Percentiles rank a stretch among this genome's conserved stretches.
Conservation (phyloP, 768 basidiomycete species). For the Phanerodontia chrysosporium region DNA sequence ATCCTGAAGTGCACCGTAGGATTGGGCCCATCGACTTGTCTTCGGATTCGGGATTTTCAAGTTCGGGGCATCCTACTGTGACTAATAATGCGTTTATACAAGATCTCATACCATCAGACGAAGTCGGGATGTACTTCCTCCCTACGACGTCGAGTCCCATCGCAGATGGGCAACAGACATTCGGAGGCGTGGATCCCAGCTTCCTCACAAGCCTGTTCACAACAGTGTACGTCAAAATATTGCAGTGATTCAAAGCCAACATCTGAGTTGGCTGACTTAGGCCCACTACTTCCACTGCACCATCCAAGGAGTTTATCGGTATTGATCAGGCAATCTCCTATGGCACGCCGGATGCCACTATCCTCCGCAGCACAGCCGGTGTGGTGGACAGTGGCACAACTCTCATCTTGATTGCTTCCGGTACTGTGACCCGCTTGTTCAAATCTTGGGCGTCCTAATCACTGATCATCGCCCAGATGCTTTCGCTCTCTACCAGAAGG, state of each 20-base stretch:
- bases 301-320: slow-evolving; percentile 6
- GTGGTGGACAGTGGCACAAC: slow-evolving; percentile 31
- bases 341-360: slow-evolving; percentile 17
- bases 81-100: slow-evolving; percentile 46
- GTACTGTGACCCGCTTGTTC: slow-evolving; percentile 10
- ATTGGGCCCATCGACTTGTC: slow-evolving; percentile 60
- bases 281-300: slow-evolving; percentile 4
- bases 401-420: slow-evolving; percentile 23
- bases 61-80: slow-evolving; percentile 27
- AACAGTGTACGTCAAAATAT: slow-evolving; percentile 17
- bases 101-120: slow-evolving; percentile 36
- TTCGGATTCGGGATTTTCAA: not conserved
- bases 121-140: slow-evolving; percentile 45
- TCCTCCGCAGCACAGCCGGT: slow-evolving; percentile 16
- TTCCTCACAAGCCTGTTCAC: slow-evolving; percentile 17
- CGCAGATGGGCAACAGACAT: slow-evolving; percentile 18
- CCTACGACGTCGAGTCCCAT: slow-evolving; percentile 33
- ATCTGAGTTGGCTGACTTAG: not conserved
- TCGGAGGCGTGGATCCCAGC: slow-evolving; percentile 11
- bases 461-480: slow-evolving; percentile 15
- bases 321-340: slow-evolving; percentile 10
- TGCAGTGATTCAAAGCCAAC: slow-evolving; percentile 9
- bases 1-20: slow-evolving; percentile 17
- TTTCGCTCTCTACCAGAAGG: slow-evolving; percentile 17
- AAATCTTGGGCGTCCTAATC: slow-evolving; percentile 14